These are phyloP conservation scores for Pyracantha coccinea DNA, from an alignment of 331 rosid species.

Conservation along the genomic window DNA sequence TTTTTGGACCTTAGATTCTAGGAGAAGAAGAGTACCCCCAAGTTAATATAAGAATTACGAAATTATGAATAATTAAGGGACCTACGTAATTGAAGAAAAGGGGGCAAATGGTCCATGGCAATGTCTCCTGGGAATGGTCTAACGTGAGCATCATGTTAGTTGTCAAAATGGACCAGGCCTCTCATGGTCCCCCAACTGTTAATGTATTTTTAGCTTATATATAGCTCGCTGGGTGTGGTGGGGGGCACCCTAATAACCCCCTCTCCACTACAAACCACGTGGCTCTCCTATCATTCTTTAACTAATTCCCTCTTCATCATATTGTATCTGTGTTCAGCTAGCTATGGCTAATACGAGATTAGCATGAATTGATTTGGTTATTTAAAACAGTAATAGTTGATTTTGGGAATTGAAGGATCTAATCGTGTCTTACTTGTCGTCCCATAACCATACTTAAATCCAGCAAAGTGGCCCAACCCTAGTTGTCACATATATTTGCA, in stretches of 20 bases:
- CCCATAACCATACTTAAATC: constrained; percentile 22
- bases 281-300: constrained; percentile 32
- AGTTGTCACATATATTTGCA: constrained; percentile 24
- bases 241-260: constrained; percentile 64
- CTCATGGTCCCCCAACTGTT: constrained; percentile 37
- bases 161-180: constrained; percentile 44
- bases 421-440: constrained; percentile 42
- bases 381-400: background rate
- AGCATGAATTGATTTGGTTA: background rate
- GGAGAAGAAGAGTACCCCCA: no score
- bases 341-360: no score
- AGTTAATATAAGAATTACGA: no score
- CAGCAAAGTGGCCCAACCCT: constrained; percentile 10
- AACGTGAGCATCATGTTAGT: constrained; percentile 78
- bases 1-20: no score
- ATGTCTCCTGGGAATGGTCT: constrained; percentile 51
- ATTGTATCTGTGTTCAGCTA: background rate
- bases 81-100: constrained; percentile 39
- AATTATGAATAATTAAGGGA: constrained; percentile 10
- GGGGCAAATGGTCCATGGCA: constrained; percentile 47
- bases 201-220: constrained; percentile 21
- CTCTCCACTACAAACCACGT: constrained; percentile 70
- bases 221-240: constrained; percentile 18
- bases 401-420: constrained; percentile 12
- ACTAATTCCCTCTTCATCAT: background rate